phyloP scores from a whole-genome alignment of 257 asterid species.

The Apocynum venetum region DNA sequence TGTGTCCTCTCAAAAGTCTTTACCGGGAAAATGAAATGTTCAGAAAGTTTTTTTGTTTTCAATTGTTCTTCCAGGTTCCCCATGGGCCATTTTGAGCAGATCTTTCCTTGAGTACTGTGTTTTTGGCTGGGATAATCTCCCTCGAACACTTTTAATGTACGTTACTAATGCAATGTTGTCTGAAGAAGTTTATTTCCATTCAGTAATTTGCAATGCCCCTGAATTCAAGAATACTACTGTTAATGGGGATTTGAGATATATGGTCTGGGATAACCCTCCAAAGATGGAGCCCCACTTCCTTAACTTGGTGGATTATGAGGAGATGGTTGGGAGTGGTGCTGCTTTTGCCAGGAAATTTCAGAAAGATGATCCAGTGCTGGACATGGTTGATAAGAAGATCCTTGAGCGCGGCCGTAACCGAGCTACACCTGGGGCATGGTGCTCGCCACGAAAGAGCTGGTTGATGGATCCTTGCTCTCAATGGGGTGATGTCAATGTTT shows the following conservation, averaged over 20 bases:
- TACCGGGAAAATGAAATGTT: neutral
- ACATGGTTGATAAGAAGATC: conserved; percentile 68
- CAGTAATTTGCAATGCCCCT: conserved; percentile 76
- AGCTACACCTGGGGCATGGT: conserved; percentile 94
- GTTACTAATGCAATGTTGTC: conserved; percentile 61
- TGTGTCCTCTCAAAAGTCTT: neutral
- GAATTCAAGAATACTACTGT: conserved; percentile 77
- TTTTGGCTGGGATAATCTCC: conserved; percentile 97
- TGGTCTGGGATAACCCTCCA: conserved; percentile 96
- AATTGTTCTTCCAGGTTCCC: conserved; percentile 62
- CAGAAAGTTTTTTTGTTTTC: neutral
- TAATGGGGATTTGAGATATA: conserved; percentile 78
- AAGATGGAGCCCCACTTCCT: conserved; percentile 92
- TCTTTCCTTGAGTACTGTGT: conserved; percentile 81
- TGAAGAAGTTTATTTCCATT: conserved; percentile 90
- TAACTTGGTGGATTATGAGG: conserved; percentile 48
- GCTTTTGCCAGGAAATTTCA: conserved; percentile 88
- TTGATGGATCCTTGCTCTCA: conserved; percentile 75
- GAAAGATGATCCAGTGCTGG: conserved; percentile 56
- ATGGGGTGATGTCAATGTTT: conserved; percentile 80
- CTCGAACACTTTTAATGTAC: conserved; percentile 87
- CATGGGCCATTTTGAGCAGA: conserved; percentile 88
- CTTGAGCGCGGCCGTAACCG: conserved; percentile 62
- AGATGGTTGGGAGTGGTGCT: conserved; percentile 76
- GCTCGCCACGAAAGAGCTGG: conserved; percentile 66